Evolutionary conservation across 805 yeast species (phyloP).

Genomic region (Ascoidea rubescens): DNA sequence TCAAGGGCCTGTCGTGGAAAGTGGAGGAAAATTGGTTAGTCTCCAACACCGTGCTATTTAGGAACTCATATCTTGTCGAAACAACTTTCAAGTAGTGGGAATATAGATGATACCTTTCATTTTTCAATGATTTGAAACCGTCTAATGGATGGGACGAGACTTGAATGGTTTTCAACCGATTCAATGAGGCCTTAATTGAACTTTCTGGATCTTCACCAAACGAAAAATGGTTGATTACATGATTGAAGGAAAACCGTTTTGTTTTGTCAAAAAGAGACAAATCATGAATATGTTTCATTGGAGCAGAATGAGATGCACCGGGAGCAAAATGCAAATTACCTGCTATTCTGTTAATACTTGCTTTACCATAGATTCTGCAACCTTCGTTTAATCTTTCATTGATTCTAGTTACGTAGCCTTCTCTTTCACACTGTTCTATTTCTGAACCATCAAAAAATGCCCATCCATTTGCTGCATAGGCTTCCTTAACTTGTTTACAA

Average conservation of each 20-base stretch:
- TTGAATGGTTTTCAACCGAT: not conserved
- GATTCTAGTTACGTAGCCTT: constrained; percentile 64
- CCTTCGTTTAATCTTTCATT: constrained; percentile 62
- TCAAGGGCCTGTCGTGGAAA: constrained; percentile 70
- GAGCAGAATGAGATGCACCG: constrained; percentile 55
- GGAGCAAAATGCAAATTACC: constrained; percentile 96
- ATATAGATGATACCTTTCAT: constrained; percentile 45
- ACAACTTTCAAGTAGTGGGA: constrained; percentile 83
- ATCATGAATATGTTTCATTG: constrained; percentile 71
- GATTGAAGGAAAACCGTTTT: constrained; percentile 57
- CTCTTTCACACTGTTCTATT: constrained; percentile 81
- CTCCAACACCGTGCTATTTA: constrained; percentile 40
- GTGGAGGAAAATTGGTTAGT: constrained; percentile 89
- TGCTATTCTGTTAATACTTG: constrained; percentile 69
- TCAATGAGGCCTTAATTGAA: constrained; percentile 14
- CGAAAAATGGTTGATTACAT: constrained; percentile 63
- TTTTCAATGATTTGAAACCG: constrained; percentile 25
- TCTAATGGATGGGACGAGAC: constrained; percentile 57
- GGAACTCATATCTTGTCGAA: constrained; percentile 69
- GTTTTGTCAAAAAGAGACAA: constrained; percentile 52
- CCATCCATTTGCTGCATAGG: constrained; percentile 73
- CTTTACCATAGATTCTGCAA: constrained; percentile 71
- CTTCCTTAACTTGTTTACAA: constrained; percentile 68
- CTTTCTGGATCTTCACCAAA: constrained; percentile 52
- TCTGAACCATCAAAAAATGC: constrained; percentile 80